Conservation (phyloP, 1,284 basidiomycete genomes). For the Anthracocystis panici-leucophaei region DNA sequence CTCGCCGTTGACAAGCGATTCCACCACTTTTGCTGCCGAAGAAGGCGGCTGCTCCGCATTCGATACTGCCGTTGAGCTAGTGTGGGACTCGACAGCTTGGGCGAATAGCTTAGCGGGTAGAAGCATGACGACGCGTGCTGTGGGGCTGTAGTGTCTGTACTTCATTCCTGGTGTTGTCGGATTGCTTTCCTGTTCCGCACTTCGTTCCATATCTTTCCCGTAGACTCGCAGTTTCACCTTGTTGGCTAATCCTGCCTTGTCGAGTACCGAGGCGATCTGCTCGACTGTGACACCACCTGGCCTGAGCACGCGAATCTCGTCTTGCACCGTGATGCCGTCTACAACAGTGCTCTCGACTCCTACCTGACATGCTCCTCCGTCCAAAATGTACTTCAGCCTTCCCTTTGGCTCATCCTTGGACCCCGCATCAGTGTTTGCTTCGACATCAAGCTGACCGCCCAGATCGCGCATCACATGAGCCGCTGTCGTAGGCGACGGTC, state of each 20-base stretch:
- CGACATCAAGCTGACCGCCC: conserved; percentile 73
- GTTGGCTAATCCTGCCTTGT: conserved; percentile 13
- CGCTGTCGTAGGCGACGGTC: conserved; percentile 92
- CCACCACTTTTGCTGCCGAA: conserved; percentile 21
- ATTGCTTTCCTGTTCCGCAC: conserved; percentile 50
- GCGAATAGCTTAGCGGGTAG: conserved; percentile 31
- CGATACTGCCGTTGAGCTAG: not conserved
- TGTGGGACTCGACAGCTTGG: conserved; percentile 10
- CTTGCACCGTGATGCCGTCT: conserved; percentile 75
- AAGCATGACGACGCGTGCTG: conserved; percentile 60
- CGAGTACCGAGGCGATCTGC: conserved; percentile 71
- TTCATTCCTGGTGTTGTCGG: conserved; percentile 99
- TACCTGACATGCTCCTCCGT: conserved; percentile 90
- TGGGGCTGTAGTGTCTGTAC: conserved; percentile 95
- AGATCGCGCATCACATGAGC: conserved; percentile 87
- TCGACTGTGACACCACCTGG: conserved; percentile 95
- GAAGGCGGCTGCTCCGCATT: not conserved
- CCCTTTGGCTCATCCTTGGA: conserved; percentile 18
- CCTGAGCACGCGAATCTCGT: conserved; percentile 83
- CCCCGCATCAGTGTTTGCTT: conserved; percentile 58
- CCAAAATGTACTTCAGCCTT: conserved; percentile 80
- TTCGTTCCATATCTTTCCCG: conserved; percentile 63
- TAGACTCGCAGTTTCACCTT: conserved; percentile 58
- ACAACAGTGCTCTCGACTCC: conserved; percentile 97
- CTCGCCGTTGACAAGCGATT: conserved; percentile 16